Percentiles rank a stretch among this genome's conserved stretches.
Conservation (phyloP, 1,284 basidiomycete genomes). For the Apiotrichum sp. region DNA sequence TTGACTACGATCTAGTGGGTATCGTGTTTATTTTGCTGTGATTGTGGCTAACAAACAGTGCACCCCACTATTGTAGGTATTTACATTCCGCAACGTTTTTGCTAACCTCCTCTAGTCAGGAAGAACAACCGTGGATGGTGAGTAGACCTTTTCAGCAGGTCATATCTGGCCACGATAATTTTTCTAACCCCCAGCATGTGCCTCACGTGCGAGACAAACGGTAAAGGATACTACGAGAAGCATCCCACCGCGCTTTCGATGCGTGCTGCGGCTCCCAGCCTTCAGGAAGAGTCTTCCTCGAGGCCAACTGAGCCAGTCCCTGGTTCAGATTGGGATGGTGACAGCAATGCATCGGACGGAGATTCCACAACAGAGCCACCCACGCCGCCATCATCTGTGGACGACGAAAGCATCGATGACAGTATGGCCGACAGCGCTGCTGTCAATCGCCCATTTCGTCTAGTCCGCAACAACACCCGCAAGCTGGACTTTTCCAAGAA, state of each 20-base stretch:
- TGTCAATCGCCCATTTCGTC: conserved; percentile 4
- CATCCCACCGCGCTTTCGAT: no score
- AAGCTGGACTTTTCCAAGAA: background rate
- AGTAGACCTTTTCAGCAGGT: background rate
- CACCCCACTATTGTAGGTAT: conserved; percentile 36
- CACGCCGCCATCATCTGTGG: background rate
- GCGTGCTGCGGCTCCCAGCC: no score
- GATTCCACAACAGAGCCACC: no score
- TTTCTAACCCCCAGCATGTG: conserved; percentile 28
- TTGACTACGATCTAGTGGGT: conserved; percentile 42
- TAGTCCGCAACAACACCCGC: conserved; percentile 12
- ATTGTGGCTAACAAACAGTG: conserved; percentile 16
- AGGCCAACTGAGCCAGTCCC: no score
- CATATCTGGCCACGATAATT: background rate
- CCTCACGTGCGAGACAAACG: conserved; percentile 31
- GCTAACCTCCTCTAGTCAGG: conserved; percentile 20
- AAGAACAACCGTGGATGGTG: conserved; percentile 38
- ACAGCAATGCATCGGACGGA: no score
- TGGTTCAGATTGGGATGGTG: no score
- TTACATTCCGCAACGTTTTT: no score
- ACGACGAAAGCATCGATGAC: background rate
- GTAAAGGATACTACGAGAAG: conserved; percentile 5
- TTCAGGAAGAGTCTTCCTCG: no score
- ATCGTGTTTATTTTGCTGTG: background rate
- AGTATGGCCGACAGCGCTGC: conserved; percentile 11